Percentiles rank a stretch among this genome's conserved stretches.
These are phyloP conservation scores for Rhodosporidiobolus odoratus DNA, from an alignment of 768 basidiomycete genomes.

Conservation along the genomic window DNA sequence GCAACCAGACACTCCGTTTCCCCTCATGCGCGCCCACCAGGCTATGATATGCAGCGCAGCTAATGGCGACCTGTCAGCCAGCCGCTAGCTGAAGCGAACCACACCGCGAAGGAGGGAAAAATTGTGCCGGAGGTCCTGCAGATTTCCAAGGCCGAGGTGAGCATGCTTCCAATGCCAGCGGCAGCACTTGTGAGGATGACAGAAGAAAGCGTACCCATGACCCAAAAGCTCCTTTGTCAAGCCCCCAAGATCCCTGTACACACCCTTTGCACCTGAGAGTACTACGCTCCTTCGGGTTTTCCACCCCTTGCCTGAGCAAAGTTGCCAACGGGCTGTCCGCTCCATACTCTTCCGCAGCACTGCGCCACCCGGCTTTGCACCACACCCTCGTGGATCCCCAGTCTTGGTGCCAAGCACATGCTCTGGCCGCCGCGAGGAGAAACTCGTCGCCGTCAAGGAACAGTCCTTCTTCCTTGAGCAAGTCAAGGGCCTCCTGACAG, in stretches of 20 bases:
- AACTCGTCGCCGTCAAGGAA: slow-evolving; percentile 1
- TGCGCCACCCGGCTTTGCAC: background rate
- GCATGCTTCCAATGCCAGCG: too few species aligned
- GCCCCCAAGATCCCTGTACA: background rate
- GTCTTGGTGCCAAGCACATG: slow-evolving; percentile 5
- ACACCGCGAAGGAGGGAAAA: too few species aligned
- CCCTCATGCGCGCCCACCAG: too few species aligned
- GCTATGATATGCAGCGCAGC: too few species aligned
- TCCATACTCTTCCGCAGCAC: background rate
- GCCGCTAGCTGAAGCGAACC: too few species aligned
- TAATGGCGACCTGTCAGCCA: too few species aligned
- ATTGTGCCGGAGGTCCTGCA: too few species aligned
- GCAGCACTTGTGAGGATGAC: too few species aligned
- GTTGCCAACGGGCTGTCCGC: background rate
- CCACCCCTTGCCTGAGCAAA: background rate
- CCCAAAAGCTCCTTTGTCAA: background rate
- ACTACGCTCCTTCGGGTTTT: background rate
- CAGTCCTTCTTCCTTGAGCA: background rate
- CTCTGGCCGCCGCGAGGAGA: background rate
- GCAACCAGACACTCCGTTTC: too few species aligned
- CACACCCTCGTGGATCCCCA: background rate
- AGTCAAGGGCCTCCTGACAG: background rate
- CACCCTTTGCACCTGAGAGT: background rate
- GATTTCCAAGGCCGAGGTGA: too few species aligned
- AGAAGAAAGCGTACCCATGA: background rate